Base-by-base conservation (phyloP, 371 early-diverging fungal genomes). In the Lichtheimia ramosa region DNA sequence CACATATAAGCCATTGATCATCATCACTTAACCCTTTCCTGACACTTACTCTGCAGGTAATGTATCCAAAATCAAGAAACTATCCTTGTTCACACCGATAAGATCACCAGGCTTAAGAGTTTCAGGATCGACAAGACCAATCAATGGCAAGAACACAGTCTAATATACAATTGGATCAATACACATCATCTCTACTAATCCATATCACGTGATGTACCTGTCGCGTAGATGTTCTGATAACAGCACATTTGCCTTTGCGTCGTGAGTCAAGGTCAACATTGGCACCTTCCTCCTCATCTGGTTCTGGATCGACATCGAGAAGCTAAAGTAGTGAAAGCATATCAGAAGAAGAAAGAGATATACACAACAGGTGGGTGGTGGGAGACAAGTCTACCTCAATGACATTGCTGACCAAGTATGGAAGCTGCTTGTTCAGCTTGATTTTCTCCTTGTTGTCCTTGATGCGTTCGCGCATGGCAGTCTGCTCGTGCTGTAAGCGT, bases 81-180 rank as follows among this genome's bases (percentile, higher is more conserved):
- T 95, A 83, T 99, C 99, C 81, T 99, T 99, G 82, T 99, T 98
- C n/a, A 99, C 95, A 66, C 99, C 99, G 69, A 99, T 96, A 41
- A 99, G 84, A 72, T 99, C 99, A 28, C 98, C 99, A 16, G 99
- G 99, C 65, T 91, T 95, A 55, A 99, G 80, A 34, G 92, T 92
- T 24, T 89, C 84, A 23, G 93, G 80, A 52, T 97, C 97, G 20
- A 99, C 99, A 42, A 99, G 86, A 46, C 99, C 99, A 56, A 99
- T 91, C 82, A 99, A 85, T 7, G 99, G 99, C 62, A 99, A 83
- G 68, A 99, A 98, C 58, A 98, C 89, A 4, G 97, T 97, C 91
- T 93, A 54, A 34, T 34, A 8, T 10, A 34, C 2, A 24, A 21
- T 7, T 16, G 15, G 46, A 46, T 46, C 2, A 18, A 46, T 34